These are phyloP conservation scores for Russula emetica DNA, from an alignment of 768 basidiomycete species.

Conservation along the genomic window DNA sequence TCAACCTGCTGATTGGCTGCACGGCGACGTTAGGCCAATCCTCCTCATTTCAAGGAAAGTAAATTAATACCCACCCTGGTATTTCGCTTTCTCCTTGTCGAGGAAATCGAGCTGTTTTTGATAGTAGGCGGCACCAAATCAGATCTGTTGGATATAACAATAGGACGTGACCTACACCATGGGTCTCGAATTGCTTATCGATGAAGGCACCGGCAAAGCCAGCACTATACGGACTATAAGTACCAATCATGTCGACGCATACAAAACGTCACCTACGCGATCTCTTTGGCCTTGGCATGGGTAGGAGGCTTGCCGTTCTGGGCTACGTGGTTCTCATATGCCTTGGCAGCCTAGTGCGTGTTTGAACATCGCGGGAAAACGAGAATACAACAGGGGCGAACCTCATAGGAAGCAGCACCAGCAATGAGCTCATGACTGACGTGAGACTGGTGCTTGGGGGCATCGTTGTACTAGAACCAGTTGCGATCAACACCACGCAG, in stretches of 20 bases:
- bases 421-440: conserved; percentile 66
- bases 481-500: neutral
- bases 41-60: neutral
- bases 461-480: neutral
- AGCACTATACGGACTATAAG: conserved; percentile 38
- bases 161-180: conserved; percentile 40
- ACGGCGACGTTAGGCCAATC: neutral
- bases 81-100: conserved; percentile 44
- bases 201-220: conserved; percentile 53
- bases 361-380: neutral
- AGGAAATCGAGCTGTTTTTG: conserved; percentile 43
- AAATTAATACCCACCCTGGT: conserved; percentile 31
- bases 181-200: conserved; percentile 53
- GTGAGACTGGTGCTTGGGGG: conserved; percentile 42
- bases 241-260: conserved; percentile 3
- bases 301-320: conserved; percentile 45
- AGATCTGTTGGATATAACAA: neutral
- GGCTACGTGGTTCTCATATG: conserved; percentile 52
- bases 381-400: neutral
- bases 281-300: conserved; percentile 57
- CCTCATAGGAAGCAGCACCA: conserved; percentile 65
- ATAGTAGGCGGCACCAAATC: neutral
- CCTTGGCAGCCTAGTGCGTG: conserved; percentile 49
- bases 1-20: neutral
- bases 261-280: conserved; percentile 36